phyloP scores from a whole-genome alignment of 2,329 filamentous ascomycete genomes.

The Lachnum nothofagi region DNA sequence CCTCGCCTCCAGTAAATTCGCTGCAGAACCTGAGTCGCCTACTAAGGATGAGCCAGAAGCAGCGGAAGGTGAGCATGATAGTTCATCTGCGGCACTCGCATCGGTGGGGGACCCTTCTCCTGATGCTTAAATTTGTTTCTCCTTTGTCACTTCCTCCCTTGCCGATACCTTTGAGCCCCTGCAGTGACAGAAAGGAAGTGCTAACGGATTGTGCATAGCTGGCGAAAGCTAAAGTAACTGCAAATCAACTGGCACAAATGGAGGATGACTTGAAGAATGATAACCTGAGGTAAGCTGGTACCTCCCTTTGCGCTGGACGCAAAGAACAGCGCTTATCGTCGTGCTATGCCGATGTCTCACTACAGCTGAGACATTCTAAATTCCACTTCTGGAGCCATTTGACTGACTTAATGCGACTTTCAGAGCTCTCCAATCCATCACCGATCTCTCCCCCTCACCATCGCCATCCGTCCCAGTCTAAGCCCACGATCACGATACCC shows the following conservation, averaged over 20 bases:
- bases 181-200: background rate
- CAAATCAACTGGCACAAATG: constrained; percentile 42
- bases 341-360: no score
- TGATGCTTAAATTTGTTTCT: constrained; percentile 20
- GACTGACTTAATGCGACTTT: constrained; percentile 2
- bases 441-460: constrained; percentile 22
- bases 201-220: constrained; percentile 28
- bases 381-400: no score
- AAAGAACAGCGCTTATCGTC: no score
- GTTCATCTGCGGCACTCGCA: constrained; percentile 61
- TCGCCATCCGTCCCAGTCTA: constrained; percentile 7
- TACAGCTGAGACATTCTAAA: no score
- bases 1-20: constrained; percentile 51
- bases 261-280: constrained; percentile 53
- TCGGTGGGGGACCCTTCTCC: constrained; percentile 50
- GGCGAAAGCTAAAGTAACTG: constrained; percentile 31
- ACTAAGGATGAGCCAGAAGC: constrained; percentile 34
- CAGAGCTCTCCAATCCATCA: constrained; percentile 37
- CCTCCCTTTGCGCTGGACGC: no score
- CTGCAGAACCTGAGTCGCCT: constrained; percentile 36
- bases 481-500: background rate
- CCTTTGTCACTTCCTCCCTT: background rate
- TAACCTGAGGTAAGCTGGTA: constrained; percentile 44
- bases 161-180: background rate
- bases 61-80: constrained; percentile 58